Conservation (phyloP, 768 basidiomycete genomes). For the Tricholomella constricta region DNA sequence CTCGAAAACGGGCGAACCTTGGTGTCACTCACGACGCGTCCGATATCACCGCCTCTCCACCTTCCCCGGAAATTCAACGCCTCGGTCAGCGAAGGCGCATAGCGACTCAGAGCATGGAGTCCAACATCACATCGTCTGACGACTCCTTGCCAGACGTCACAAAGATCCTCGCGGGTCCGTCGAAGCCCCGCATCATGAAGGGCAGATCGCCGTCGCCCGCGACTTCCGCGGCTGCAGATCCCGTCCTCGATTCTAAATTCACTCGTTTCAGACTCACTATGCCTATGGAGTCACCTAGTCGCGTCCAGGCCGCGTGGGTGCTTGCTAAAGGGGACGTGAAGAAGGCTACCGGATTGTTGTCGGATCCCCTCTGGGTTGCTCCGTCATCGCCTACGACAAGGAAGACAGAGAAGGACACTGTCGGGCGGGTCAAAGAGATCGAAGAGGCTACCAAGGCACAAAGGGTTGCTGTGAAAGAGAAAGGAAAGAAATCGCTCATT, state of each 20-base stretch:
- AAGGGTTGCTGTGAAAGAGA: constrained; percentile 66
- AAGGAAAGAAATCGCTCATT: constrained; percentile 82
- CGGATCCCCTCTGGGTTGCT: constrained; percentile 57
- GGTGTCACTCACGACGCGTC: constrained; percentile 43
- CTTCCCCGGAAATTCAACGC: constrained; percentile 61
- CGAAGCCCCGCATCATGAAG: constrained; percentile 57
- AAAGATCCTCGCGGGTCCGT: constrained; percentile 42
- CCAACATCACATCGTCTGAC: constrained; percentile 64
- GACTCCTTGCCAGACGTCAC: constrained; percentile 60
- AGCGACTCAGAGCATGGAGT: constrained; percentile 36
- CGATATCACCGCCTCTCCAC: constrained; percentile 47
- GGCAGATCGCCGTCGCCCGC: constrained; percentile 41
- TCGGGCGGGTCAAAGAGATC: constrained; percentile 69
- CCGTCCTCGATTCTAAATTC: constrained; percentile 42
- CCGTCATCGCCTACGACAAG: constrained; percentile 27
- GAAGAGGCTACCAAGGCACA: constrained; percentile 73
- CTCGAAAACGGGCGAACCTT: constrained; percentile 69
- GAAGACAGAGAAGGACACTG: constrained; percentile 34
- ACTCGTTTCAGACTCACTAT: constrained; percentile 65
- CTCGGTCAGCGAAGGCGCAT: constrained; percentile 51
- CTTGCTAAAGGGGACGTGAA: constrained; percentile 62
- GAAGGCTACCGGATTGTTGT: constrained; percentile 58
- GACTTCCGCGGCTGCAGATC: constrained; percentile 28
- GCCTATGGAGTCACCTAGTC: constrained; percentile 45
- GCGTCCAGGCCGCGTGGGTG: constrained; percentile 67